Conservation (phyloP, 768 basidiomycete genomes). For the Tulasnella sp. region DNA sequence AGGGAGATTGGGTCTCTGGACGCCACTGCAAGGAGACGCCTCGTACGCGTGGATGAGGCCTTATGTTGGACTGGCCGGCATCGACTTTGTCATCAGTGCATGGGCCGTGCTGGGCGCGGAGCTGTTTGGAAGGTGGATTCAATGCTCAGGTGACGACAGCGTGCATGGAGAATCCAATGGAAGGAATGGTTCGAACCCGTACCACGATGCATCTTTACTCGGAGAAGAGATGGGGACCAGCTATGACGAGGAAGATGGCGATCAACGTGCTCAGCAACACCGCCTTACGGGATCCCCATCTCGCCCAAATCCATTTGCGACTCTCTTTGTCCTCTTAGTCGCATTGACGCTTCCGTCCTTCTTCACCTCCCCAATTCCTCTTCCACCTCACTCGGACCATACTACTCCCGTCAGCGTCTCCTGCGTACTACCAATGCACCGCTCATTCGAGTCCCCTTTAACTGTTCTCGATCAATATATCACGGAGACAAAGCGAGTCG, state of each 20-base stretch:
- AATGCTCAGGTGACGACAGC: constrained; percentile 40
- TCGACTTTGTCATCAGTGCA: constrained; percentile 66
- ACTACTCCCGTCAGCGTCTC: constrained; percentile 54
- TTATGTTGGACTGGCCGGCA: constrained; percentile 44
- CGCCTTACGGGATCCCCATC: constrained; percentile 17
- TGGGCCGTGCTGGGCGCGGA: constrained; percentile 63
- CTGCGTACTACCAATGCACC: constrained; percentile 49
- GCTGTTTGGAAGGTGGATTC: constrained; percentile 28
- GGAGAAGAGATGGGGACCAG: constrained; percentile 17
- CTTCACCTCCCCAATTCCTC: constrained; percentile 32
- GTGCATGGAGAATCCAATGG: too few relatives aligned
- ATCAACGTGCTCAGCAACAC: too few relatives aligned
- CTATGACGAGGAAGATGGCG: constrained; percentile 21
- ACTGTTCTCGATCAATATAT: constrained; percentile 48
- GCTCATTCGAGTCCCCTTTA: constrained; percentile 33
- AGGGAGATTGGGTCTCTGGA: constrained; percentile 66
- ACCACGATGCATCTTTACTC: constrained; percentile 9
- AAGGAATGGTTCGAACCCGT: background rate
- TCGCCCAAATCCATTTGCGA: constrained; percentile 28
- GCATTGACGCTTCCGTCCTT: constrained; percentile 44
- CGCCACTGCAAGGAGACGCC: constrained; percentile 39
- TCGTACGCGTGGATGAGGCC: constrained; percentile 58
- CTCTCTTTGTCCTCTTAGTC: constrained; percentile 24
- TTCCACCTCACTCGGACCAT: constrained; percentile 27
- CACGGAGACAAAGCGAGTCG: constrained; percentile 41